Evolutionary conservation across 352 stramenopile species (phyloP).

Genomic region (Phytophthora idaei): DNA sequence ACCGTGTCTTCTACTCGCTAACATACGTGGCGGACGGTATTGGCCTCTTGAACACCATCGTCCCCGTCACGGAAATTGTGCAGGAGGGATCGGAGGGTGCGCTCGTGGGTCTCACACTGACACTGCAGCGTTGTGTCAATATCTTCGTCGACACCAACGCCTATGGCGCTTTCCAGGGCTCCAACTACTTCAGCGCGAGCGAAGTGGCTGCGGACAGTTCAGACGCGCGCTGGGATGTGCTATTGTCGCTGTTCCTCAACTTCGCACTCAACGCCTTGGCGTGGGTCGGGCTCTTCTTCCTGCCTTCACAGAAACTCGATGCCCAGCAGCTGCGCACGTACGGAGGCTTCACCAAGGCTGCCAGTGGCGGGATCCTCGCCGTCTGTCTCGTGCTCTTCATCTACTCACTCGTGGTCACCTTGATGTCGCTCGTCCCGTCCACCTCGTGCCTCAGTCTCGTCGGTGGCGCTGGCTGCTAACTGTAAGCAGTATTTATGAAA

Average conservation of each 20-base stretch:
- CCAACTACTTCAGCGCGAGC: conserved; percentile 48
- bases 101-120: conserved; percentile 63
- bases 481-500: conserved; percentile 36
- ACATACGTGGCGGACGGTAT: conserved; percentile 63
- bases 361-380: conserved; percentile 34
- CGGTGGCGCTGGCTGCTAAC: conserved; percentile 41
- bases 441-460: conserved; percentile 44
- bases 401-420: conserved; percentile 43
- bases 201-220: conserved; percentile 42
- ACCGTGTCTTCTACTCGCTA: conserved; percentile 55
- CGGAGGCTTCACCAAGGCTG: conserved; percentile 61
- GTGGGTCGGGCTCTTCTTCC: conserved; percentile 61
- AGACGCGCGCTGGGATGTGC: conserved; percentile 48
- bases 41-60: conserved; percentile 53
- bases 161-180: conserved; percentile 49
- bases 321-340: conserved; percentile 74
- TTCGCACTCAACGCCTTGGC: conserved; percentile 61
- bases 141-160: conserved; percentile 66
- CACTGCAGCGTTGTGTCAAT: conserved; percentile 59
- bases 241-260: conserved; percentile 57
- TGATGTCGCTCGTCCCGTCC: conserved; percentile 45
- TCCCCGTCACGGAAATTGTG: conserved; percentile 71
- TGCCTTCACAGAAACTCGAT: conserved; percentile 76
- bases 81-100: conserved; percentile 68
- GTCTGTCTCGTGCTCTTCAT: conserved; percentile 43